A percentile compares a stretch with the other conserved stretches of the same genome.
These are phyloP conservation scores for Gorgonomyces haynaldii DNA, from an alignment of 192 early-diverging fungal genomes.

Conservation along the genomic window DNA sequence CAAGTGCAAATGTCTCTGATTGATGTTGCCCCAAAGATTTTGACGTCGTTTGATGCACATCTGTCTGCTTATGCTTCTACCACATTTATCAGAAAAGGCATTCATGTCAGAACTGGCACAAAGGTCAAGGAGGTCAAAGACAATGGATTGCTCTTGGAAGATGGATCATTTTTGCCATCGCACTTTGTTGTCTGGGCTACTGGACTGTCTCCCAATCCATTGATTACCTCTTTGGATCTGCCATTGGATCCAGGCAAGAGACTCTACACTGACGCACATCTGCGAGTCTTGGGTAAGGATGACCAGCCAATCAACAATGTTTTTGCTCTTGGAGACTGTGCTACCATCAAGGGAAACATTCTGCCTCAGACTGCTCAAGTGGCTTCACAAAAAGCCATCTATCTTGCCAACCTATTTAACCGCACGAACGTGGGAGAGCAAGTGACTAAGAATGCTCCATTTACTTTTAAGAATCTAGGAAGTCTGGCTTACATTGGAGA, in stretches of 20 bases:
- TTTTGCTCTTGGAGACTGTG: constrained; percentile 78
- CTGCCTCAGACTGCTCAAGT: constrained; percentile 81
- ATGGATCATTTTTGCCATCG: constrained; percentile 6
- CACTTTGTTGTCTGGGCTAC: constrained; percentile 66
- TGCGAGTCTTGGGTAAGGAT: constrained; percentile 48
- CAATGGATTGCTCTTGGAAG: constrained; percentile 16
- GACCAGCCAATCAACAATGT: constrained; percentile 40
- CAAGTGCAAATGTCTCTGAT: constrained; percentile 48
- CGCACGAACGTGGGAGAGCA: constrained; percentile 8
- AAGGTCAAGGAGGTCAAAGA: constrained; percentile 46
- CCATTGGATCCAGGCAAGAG: background rate
- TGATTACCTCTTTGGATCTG: background rate
- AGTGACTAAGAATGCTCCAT: constrained; percentile 22
- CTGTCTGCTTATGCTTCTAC: constrained; percentile 62
- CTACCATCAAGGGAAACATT: constrained; percentile 61
- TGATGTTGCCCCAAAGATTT: constrained; percentile 70
- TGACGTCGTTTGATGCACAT: constrained; percentile 65
- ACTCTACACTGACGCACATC: constrained; percentile 47
- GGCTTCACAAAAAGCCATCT: constrained; percentile 62
- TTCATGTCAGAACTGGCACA: constrained; percentile 50
- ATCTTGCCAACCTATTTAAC: constrained; percentile 41
- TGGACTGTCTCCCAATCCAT: constrained; percentile 35
- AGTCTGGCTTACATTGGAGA: constrained; percentile 61
- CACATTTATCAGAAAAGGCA: constrained; percentile 63
- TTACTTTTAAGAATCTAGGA: constrained; percentile 49